These are phyloP conservation scores for Fusarium sp. DNA, from an alignment of 2,329 filamentous ascomycete species.

Conservation along the genomic window DNA sequence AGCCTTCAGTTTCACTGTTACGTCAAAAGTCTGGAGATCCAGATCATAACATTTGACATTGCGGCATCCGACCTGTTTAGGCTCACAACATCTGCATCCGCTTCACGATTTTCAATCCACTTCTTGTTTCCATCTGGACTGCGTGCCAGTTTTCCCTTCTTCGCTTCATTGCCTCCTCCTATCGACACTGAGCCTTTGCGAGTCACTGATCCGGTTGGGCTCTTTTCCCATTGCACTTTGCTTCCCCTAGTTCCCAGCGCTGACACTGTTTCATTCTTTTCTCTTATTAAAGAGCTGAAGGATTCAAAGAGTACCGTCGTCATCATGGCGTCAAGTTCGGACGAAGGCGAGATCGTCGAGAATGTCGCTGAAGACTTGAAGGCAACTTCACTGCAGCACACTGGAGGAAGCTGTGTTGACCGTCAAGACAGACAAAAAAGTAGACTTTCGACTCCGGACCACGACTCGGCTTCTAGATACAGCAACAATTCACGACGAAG, in stretches of 20 bases:
- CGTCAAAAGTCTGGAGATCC: constrained; percentile 43
- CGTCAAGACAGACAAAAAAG: constrained; percentile 84
- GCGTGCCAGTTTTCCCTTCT: constrained; percentile 20
- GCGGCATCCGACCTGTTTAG: constrained; percentile 10
- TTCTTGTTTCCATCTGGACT: constrained; percentile 15
- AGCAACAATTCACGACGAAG: constrained; percentile 61
- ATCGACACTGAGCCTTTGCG: constrained; percentile 51
- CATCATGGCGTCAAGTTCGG: constrained; percentile 71
- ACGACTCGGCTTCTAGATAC: constrained; percentile 60
- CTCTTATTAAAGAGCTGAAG: constrained; percentile 35
- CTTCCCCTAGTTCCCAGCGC: constrained; percentile 50
- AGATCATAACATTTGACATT: constrained; percentile 19
- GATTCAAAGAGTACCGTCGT: constrained; percentile 43
- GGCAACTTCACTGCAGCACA: constrained; percentile 87
- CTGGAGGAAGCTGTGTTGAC: constrained; percentile 89
- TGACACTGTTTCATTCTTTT: constrained; percentile 53
- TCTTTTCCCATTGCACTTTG: constrained; percentile 54
- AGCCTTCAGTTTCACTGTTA: constrained; percentile 30
- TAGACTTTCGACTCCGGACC: constrained; percentile 70
- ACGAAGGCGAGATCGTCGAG: constrained; percentile 90
- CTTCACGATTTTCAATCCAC: constrained; percentile 7
- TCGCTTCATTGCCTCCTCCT: constrained; percentile 37
- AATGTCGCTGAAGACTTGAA: constrained; percentile 74
- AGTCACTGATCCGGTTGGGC: constrained; percentile 60
- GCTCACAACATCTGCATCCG: constrained; percentile 13